Base-by-base conservation (phyloP, 1,139 yeast species). In the Hanseniaspora gamundiae region DNA sequence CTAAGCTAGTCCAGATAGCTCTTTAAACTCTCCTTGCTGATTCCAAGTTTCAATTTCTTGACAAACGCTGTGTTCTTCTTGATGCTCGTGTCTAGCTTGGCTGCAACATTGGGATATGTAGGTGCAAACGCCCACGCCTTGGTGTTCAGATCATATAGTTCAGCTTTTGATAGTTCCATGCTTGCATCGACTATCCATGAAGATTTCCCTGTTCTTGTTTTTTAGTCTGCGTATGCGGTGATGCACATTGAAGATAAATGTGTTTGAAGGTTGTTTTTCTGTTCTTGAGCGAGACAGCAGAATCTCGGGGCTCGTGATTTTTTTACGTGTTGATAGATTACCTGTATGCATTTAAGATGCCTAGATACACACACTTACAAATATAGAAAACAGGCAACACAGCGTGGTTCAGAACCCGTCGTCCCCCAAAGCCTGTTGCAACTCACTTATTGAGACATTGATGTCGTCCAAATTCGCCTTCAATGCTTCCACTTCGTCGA, bases 11-110 rank as follows among this genome's bases (percentile, higher is more conserved):
- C 73, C 27, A 85, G 49, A 4, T 84, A 61, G 4, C 69, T 58
- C 4, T 57, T 54, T 40, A 65, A 68, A 24, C 65, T 61, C 2
- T 76, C 81, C 33, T 68, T 72, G 33, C 65, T 71, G 38, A 86
- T 64, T 2, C 80, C 69, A 3, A 73, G 68, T 49, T 79, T 71
- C 43, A 86, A 62, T 54, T 81, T 81, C 56, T 80, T 81, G 46
- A 86, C 79, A 53, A 86, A 84, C 0, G 87, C 82, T 4, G 87
- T 80, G 58, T 88, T 86, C 58, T 81, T 84, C 67, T 87, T 88
- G 49, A 88, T 66, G 43, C 91, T 80, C 0, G 94, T 69, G 57
- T 88, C 96, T 14, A 80, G 65, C 40, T 72, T 69, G 14, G 58
- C 49, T 1, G 68, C 57, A 1, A 64, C 53, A 11, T 51, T 30